A percentile compares a stretch with the other conserved stretches of the same genome.
Evolutionary conservation across 2,329 filamentous ascomycete species (phyloP).

Genomic region (Arthrobotrys sphaeroides): DNA sequence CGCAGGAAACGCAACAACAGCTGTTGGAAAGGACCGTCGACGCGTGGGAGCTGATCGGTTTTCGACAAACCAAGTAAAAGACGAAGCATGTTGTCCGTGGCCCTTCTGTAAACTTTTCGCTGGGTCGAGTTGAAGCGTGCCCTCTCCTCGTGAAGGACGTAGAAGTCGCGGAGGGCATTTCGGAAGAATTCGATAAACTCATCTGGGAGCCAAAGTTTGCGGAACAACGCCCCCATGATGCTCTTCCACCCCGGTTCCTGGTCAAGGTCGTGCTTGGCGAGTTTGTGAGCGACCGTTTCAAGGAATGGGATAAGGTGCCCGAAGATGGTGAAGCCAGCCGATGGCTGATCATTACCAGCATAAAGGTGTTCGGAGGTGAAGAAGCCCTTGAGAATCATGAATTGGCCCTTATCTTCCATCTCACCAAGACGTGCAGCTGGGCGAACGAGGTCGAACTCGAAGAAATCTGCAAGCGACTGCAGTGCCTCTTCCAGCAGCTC

Average conservation of each 20-base stretch:
- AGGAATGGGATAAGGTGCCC: constrained; percentile 19
- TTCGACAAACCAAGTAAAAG: not conserved
- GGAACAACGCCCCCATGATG: constrained; percentile 2
- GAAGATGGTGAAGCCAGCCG: not conserved
- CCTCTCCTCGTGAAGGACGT: constrained; percentile 13
- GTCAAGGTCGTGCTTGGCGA: not conserved
- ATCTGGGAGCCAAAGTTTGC: constrained; percentile 3
- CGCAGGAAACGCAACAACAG: constrained; percentile 17
- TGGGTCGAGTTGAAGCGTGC: not conserved
- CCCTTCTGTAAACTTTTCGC: constrained; percentile 5
- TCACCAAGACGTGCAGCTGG: not conserved
- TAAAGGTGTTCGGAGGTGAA: constrained; percentile 1
- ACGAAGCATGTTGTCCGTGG: not conserved
- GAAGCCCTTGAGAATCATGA: constrained; percentile 20
- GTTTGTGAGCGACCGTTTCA: not conserved
- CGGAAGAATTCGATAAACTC: constrained; percentile 21
- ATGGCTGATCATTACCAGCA: not conserved
- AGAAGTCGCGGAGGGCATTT: not conserved
- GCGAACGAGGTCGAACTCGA: not conserved
- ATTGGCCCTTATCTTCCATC: not conserved
- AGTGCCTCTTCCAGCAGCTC: not conserved
- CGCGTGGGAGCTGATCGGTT: not conserved
- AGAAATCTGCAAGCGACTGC: not conserved
- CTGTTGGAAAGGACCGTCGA: not conserved
- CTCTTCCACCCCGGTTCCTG: not conserved